Evolutionary conservation across 179 eudicot species (phyloP).

Genomic region (Spinacia oleracea): DNA sequence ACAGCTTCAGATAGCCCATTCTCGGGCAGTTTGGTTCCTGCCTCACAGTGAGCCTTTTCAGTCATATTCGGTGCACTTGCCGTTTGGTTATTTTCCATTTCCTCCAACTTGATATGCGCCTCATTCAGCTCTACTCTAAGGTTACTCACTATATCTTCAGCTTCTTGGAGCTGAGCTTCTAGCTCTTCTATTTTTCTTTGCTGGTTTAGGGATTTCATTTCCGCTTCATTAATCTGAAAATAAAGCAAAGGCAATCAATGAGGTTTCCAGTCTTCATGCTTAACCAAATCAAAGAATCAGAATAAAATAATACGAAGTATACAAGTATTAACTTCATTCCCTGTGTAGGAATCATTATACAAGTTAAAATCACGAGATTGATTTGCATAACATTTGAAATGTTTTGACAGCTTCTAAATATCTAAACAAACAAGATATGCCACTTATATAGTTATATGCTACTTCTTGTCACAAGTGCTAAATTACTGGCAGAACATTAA

Average conservation of each 20-base stretch:
- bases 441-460: neutral
- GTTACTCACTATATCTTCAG: conserved; percentile 69
- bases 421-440: neutral
- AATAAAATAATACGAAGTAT: too few relatives aligned
- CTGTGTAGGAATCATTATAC: neutral
- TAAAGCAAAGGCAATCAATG: neutral
- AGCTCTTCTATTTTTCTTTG: conserved; percentile 78
- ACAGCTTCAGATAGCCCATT: conserved; percentile 11
- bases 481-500: neutral
- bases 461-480: neutral
- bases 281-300: neutral
- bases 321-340: neutral
- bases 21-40: conserved; percentile 13
- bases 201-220: conserved; percentile 49
- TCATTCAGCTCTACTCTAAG: conserved; percentile 72
- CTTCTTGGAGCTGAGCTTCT: conserved; percentile 86
- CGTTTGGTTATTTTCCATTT: conserved; percentile 28
- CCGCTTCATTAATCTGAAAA: conserved; percentile 57
- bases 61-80: neutral
- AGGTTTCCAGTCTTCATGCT: neutral
- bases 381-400: neutral
- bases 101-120: conserved; percentile 52
- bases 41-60: conserved; percentile 7
- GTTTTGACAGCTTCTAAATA: neutral
- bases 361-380: neutral